Base-by-base conservation (phyloP, 2,329 filamentous ascomycete species). In the Paecilomyces sp. region DNA sequence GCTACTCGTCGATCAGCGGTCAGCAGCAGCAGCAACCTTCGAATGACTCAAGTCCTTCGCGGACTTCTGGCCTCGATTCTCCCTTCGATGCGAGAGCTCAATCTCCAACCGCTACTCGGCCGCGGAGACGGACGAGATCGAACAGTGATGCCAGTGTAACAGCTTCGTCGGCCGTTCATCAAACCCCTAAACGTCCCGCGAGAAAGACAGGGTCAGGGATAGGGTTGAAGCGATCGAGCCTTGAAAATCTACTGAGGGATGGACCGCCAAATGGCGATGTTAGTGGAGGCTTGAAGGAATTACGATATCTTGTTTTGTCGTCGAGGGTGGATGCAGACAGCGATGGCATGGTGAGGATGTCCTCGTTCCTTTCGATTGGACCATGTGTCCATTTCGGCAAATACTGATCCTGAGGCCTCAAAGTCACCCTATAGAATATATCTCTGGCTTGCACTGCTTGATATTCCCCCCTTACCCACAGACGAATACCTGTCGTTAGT, bases 361-460 rank as follows among this genome's bases (percentile, higher is more conserved):
- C 22, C n/a, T 22, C 18, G 4, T 47, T 47, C 11, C 8, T 12
- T 18, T 18, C 41, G 41, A 8, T 47, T 47, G 3, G 5, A 47
- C 41, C 18, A 47, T 18, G n/a, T 47, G 41, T 18, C 15, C 36
- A 22, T 15, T 15, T 33, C 9, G 34, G 63, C n/a, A 47, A 18
- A 60, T 61, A 63, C 34, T 64, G 53, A 51, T 65, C 56, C 13
- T 56, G 25, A 31, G 25, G 36, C 33, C 28, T 47, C 22, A 34
- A 68, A 96, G 93, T 99, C 94, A 22, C 88, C 92, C 54, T 81
- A 94, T 63, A 88, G 94, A 69, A 95, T 97, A 72, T 97, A 99
- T 74, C 86, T 96, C 65, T 99, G 94, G 94, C 84, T 97, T 50
- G 90, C 96, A 66, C 85, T 99, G 12, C 88, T 99, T 67, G 90